phyloP scores from a whole-genome alignment of 306 rosid genomes.

The Citrullus amarus region DNA sequence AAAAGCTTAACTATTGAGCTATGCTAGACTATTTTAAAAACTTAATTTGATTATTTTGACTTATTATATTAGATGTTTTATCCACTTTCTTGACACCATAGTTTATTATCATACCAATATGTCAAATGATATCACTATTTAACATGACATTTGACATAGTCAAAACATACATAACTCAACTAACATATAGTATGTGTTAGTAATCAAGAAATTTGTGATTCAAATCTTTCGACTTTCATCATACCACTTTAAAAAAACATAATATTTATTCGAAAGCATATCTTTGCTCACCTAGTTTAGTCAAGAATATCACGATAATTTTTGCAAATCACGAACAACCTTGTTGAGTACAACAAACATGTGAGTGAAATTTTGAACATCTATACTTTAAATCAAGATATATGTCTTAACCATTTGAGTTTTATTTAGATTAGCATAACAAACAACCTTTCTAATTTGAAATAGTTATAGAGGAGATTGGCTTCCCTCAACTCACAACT shows the following conservation, averaged over 20 bases:
- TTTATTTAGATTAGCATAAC: background rate
- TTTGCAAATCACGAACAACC: no score
- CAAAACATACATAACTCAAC: no score
- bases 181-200: no score
- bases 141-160: background rate
- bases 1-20: background rate
- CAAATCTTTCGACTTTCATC: no score
- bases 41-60: background rate
- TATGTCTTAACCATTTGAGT: no score
- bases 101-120: background rate
- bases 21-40: background rate
- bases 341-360: no score
- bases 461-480: background rate
- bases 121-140: background rate
- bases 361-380: no score
- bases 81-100: background rate
- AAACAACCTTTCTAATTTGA: background rate
- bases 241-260: no score
- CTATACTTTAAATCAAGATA: no score
- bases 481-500: background rate
- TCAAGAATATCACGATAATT: no score
- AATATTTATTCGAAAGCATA: background rate
- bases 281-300: background rate
- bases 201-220: no score
- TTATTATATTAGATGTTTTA: no score